phyloP scores from a whole-genome alignment of 192 early-diverging fungal species.

The Entomortierella chlamydospora region DNA sequence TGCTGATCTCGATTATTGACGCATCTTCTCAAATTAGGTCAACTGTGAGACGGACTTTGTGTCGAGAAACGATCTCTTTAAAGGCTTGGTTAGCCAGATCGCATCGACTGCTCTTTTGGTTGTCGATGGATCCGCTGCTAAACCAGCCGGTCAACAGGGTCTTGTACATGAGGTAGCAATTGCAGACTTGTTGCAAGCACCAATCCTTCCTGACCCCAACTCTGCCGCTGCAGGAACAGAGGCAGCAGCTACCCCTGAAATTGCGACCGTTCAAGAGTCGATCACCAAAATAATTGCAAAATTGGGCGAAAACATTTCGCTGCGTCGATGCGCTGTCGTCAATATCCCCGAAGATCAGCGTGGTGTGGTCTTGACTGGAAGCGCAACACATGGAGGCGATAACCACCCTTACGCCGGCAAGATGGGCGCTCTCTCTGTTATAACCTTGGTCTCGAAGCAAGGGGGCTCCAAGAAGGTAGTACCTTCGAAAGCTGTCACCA shows the following conservation, averaged over 20 bases:
- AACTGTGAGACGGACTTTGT: slow-evolving; percentile 99
- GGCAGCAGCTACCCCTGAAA: slow-evolving; percentile 16
- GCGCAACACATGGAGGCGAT: slow-evolving; percentile 82
- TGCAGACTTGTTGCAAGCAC: slow-evolving; percentile 54
- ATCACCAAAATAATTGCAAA: slow-evolving; percentile 85
- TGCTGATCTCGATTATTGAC: neutral
- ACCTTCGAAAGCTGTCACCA: slow-evolving; percentile 56
- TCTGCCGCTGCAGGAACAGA: slow-evolving; percentile 9
- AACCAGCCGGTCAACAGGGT: slow-evolving; percentile 8
- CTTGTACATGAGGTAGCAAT: slow-evolving; percentile 56
- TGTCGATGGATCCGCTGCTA: slow-evolving; percentile 23
- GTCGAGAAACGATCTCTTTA: slow-evolving; percentile 83
- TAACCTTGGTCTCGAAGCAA: slow-evolving; percentile 58
- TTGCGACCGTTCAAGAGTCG: slow-evolving; percentile 67
- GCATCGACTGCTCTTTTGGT: slow-evolving; percentile 66
- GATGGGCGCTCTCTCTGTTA: slow-evolving; percentile 81
- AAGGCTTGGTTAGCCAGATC: slow-evolving; percentile 73
- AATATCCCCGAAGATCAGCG: slow-evolving; percentile 44
- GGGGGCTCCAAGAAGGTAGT: slow-evolving; percentile 46
- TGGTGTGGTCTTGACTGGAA: slow-evolving; percentile 60
- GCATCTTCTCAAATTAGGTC: slow-evolving; percentile 62
- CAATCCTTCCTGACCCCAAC: slow-evolving; percentile 65
- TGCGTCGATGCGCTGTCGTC: slow-evolving; percentile 75
- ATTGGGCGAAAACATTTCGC: slow-evolving; percentile 89
- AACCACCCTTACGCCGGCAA: slow-evolving; percentile 70